A percentile compares a stretch with the other conserved stretches of the same genome.
Conservation (phyloP, 106 monocot genomes). For the Gastrodia elata region DNA sequence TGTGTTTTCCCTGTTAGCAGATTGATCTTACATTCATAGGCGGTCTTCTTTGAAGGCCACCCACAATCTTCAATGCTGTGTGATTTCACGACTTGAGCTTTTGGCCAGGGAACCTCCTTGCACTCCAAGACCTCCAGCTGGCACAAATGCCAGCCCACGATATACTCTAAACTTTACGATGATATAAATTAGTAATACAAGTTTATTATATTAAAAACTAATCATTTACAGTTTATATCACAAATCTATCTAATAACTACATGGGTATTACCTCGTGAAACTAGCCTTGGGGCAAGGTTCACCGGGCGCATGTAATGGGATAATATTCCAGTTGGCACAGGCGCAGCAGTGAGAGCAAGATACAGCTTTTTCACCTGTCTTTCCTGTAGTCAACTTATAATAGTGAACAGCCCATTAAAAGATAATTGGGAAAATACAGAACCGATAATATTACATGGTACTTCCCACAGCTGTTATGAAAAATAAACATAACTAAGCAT, state of each 20-base stretch:
- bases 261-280: conserved; percentile 61
- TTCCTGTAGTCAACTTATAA: conserved; percentile 64
- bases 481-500: conserved; percentile 3
- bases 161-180: conserved; percentile 33
- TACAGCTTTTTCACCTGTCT: conserved; percentile 85
- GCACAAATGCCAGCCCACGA: conserved; percentile 86
- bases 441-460: neutral
- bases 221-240: neutral
- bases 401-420: conserved; percentile 1
- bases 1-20: conserved; percentile 97
- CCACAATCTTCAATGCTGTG: conserved; percentile 65
- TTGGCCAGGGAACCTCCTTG: conserved; percentile 82
- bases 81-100: conserved; percentile 30
- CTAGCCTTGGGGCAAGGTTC: conserved; percentile 81
- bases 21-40: conserved; percentile 91
- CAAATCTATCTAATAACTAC: neutral
- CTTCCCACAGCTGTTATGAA: neutral
- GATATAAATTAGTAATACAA: neutral
- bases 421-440: neutral
- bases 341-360: conserved; percentile 76
- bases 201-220: neutral
- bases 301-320: conserved; percentile 98
- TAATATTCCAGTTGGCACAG: conserved; percentile 70
- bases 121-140: conserved; percentile 87
- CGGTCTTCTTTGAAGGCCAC: conserved; percentile 60